Percentiles rank a stretch among this genome's conserved stretches.
Conservation (phyloP, 2,329 filamentous ascomycete species). For the Lasiodiplodia citricola region DNA sequence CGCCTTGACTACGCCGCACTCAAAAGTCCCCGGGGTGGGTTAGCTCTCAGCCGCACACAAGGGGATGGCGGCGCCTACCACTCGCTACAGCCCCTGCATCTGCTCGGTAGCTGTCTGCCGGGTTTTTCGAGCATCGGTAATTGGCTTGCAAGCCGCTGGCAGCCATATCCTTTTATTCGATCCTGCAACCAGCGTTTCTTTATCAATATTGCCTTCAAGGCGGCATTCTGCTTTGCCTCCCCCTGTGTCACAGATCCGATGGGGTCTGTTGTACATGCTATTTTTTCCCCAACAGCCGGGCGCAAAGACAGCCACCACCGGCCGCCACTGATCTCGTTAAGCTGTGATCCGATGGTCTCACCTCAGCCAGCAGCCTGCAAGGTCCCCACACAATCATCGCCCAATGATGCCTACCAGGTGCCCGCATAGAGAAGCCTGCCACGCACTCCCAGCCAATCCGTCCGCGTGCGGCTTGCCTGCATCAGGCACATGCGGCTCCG, state of each 20-base stretch:
- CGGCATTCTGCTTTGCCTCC: slow-evolving; percentile 1
- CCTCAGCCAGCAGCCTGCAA: slow-evolving; percentile 7
- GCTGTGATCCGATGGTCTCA: not conserved
- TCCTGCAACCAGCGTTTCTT: not conserved
- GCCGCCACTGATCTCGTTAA: not conserved
- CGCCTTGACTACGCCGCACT: slow-evolving; percentile 6
- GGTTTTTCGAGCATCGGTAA: not conserved
- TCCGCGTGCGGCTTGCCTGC: not conserved
- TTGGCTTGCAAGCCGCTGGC: slow-evolving; percentile 13
- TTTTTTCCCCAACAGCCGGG: not conserved
- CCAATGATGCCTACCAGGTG: not conserved
- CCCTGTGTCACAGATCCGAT: not conserved
- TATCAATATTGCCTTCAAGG: not conserved
- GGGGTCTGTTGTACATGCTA: not conserved
- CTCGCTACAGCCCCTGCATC: not conserved
- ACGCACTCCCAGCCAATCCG: not conserved
- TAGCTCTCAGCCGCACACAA: not conserved
- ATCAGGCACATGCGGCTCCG: not conserved
- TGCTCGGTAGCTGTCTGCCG: not conserved
- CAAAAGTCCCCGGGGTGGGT: not conserved
- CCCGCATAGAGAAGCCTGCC: not conserved
- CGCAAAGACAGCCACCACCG: not conserved
- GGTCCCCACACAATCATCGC: not conserved
- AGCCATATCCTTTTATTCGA: not conserved
- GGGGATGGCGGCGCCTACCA: not conserved